Percentiles rank a stretch among this genome's conserved stretches.
Evolutionary conservation across 2,329 filamentous ascomycete genomes (phyloP).

Genomic region (Trichoderma koningiopsis): DNA sequence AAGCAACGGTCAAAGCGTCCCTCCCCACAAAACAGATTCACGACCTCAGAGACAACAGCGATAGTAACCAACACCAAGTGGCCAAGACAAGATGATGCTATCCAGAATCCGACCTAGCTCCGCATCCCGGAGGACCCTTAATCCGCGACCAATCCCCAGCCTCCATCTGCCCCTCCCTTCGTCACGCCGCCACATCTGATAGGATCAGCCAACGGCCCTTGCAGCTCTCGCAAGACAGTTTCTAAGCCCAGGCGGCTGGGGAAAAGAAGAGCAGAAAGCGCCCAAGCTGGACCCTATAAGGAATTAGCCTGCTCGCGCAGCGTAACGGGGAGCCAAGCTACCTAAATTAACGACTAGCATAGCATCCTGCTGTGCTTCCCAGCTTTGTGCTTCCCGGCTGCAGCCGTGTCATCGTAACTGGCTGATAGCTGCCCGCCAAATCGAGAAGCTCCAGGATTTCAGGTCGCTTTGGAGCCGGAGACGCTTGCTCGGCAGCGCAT

Average conservation of each 20-base stretch:
- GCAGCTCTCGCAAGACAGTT: constrained; percentile 20
- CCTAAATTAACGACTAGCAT: constrained; percentile 9
- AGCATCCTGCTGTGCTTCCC: constrained; percentile 22
- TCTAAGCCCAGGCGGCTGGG: constrained; percentile 23
- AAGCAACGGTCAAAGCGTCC: background rate
- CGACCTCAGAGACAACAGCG: background rate
- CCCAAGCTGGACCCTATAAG: constrained; percentile 22
- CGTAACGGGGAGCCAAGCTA: constrained; percentile 13
- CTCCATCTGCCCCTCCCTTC: constrained; percentile 23
- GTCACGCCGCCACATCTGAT: constrained; percentile 16
- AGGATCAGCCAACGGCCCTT: constrained; percentile 21
- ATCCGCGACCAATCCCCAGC: constrained; percentile 21
- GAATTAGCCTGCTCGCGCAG: constrained; percentile 20
- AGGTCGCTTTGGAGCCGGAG: background rate
- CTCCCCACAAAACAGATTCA: background rate
- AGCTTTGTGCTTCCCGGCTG: constrained; percentile 22
- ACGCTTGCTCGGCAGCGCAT: constrained; percentile 27
- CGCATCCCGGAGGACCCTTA: constrained; percentile 22
- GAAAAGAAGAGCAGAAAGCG: background rate
- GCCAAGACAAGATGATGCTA: constrained; percentile 4
- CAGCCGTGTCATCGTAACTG: constrained; percentile 23
- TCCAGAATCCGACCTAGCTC: constrained; percentile 15
- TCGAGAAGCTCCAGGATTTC: constrained; percentile 4
- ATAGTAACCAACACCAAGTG: background rate
- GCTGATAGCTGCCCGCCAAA: constrained; percentile 9